Evolutionary conservation across 345 rosid species (phyloP).

Genomic region (Orychophragmus violaceus): DNA sequence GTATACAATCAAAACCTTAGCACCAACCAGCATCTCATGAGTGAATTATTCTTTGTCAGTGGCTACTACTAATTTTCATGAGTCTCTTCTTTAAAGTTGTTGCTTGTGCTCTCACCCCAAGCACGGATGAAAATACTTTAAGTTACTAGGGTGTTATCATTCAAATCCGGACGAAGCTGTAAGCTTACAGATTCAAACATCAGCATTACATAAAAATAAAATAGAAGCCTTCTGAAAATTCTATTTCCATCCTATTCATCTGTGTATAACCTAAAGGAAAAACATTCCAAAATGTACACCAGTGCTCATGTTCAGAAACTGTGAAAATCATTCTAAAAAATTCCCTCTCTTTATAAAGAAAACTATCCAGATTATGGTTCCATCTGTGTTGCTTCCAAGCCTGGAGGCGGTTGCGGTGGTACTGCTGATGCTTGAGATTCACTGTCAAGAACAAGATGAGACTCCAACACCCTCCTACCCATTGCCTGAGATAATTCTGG

Average conservation of each 20-base stretch:
- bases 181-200: no score
- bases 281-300: slow-evolving; percentile 26
- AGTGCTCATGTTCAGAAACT: slow-evolving; percentile 14
- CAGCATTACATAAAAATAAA: no score
- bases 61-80: no score
- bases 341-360: neutral
- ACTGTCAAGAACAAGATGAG: slow-evolving; percentile 1
- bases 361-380: neutral
- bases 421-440: slow-evolving; percentile 17
- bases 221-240: neutral
- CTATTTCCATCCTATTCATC: neutral
- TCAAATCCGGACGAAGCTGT: no score
- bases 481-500: slow-evolving; percentile 17
- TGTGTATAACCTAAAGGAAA: slow-evolving; percentile 24
- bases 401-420: slow-evolving; percentile 30
- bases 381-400: slow-evolving; percentile 22
- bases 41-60: no score
- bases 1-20: no score
- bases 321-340: neutral
- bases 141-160: no score
- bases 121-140: no score
- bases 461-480: slow-evolving; percentile 25
- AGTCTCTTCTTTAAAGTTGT: no score
- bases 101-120: no score
- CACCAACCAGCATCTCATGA: no score